Percentiles rank a stretch among this genome's conserved stretches.
These are phyloP conservation scores for Eurotiales sp. DNA, from an alignment of 2,329 filamentous ascomycete genomes.

Conservation along the genomic window DNA sequence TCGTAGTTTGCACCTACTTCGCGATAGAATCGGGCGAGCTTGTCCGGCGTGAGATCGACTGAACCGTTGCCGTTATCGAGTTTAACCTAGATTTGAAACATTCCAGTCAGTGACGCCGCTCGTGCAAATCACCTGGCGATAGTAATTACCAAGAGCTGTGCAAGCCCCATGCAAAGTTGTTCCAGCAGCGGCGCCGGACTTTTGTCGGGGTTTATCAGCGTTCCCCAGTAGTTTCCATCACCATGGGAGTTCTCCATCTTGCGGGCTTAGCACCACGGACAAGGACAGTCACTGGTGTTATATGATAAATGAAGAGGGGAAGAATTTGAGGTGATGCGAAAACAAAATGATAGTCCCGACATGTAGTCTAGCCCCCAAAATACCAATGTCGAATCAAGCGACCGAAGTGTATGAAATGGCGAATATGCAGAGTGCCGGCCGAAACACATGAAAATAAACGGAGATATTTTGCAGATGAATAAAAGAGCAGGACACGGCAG, in stretches of 20 bases:
- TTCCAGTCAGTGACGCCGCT: not conserved
- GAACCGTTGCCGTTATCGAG: constrained; percentile 32
- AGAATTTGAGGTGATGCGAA: too few relatives aligned
- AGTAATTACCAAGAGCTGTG: constrained; percentile 62
- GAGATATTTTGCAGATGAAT: too few relatives aligned
- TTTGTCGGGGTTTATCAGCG: constrained; percentile 64
- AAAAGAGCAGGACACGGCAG: too few relatives aligned
- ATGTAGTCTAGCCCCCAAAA: too few relatives aligned
- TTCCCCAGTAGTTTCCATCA: constrained; percentile 51
- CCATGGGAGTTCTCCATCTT: constrained; percentile 22
- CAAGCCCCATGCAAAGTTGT: constrained; percentile 65
- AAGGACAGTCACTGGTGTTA: too few relatives aligned
- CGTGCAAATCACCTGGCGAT: too few relatives aligned
- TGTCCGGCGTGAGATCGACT: constrained; percentile 55
- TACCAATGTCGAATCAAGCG: too few relatives aligned
- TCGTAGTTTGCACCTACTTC: constrained; percentile 73
- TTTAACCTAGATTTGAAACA: constrained; percentile 19
- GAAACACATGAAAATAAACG: too few relatives aligned
- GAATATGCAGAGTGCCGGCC: too few relatives aligned
- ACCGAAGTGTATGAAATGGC: too few relatives aligned
- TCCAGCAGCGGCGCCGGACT: constrained; percentile 64
- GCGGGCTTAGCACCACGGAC: constrained; percentile 20
- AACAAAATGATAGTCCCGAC: too few relatives aligned
- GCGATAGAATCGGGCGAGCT: constrained; percentile 74
- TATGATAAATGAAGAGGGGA: too few relatives aligned